Evolutionary conservation across 2,329 filamentous ascomycete genomes (phyloP).

Genomic region (Fusarium sp.): DNA sequence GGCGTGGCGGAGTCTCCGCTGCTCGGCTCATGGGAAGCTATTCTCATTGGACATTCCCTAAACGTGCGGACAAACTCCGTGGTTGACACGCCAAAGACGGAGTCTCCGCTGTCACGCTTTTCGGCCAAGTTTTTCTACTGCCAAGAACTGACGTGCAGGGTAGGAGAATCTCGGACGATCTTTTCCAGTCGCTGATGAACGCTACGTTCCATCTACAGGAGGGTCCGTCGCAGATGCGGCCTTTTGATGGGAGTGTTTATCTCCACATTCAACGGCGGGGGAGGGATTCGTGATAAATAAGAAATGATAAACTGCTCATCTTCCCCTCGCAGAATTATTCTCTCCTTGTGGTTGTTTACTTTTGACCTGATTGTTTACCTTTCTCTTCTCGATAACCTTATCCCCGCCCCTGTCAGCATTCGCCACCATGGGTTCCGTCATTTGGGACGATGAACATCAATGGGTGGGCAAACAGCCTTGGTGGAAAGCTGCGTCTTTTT

Average conservation of each 20-base stretch:
- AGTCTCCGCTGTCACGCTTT: constrained; percentile 24
- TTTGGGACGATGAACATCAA: constrained; percentile 49
- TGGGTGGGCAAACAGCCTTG: constrained; percentile 54
- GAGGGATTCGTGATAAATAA: background rate
- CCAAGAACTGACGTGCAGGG: background rate
- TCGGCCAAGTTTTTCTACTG: background rate
- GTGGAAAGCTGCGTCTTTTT: constrained; percentile 63
- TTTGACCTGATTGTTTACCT: background rate
- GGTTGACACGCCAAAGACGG: background rate
- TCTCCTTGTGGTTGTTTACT: too few species aligned
- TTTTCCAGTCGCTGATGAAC: background rate
- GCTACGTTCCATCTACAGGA: constrained; percentile 1
- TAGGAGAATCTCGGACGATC: constrained; percentile 11
- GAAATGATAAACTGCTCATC: constrained; percentile 18
- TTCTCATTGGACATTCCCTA: constrained; percentile 5
- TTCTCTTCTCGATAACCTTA: background rate
- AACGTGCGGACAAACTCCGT: constrained; percentile 23
- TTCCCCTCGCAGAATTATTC: constrained; percentile 6
- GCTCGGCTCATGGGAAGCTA: accelerated
- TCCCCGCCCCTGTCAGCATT: background rate
- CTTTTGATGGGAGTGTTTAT: constrained; percentile 1
- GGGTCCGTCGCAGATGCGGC: background rate
- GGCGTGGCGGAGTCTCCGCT: constrained; percentile 12
- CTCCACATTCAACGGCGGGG: constrained; percentile 13
- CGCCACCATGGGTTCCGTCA: constrained; percentile 52